Evolutionary conservation across 768 basidiomycete species (phyloP), one percentile per base, ranked within the genome.

Genomic region (Lentinula aciculospora): DNA sequence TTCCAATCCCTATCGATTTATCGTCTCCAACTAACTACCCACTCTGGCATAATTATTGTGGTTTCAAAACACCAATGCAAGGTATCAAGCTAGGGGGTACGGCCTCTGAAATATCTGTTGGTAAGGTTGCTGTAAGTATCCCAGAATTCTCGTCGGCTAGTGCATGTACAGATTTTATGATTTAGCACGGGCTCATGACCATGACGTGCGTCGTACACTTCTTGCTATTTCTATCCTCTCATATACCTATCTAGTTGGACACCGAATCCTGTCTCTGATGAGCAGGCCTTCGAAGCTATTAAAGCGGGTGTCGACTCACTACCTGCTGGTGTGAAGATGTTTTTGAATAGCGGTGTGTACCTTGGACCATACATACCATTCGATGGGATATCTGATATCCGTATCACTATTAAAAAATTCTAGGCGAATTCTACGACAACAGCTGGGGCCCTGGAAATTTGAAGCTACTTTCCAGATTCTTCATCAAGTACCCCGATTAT

Each of bases 271-370:
- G 69, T 76, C 21, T 69, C 81, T 1, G 84, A 87, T 53, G 82
- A 82, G 46, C 74, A 82, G 34, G 79, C 79, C 4, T 86, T 88
- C 60, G 80, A 77, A 21, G 74, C 82, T 1, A 85, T 88, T 71
- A 82, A 81, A 65, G 76, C 76, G 7, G 76, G 75, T 6, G 63
- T 80, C 58, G 71, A 76, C 31, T 66, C 71, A 0, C 64, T 78
- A 28, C 76, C 77, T 1, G 62, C 69, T 0, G 78, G 74, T 9
- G 68, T 67, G 19, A 81, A 81, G 65, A 75, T 80, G 64, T 60
- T 82, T 47, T 61, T 84, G 60, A 82, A 82, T 63, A 77, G 74
- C 63, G 78, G 81, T 75, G 60, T 8, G 69, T 51, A 12, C n/a
- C 23, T 23, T 12, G 28, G 63, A n/a, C n/a, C n/a, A n/a, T n/a